Evolutionary conservation across 2,329 filamentous ascomycete species (phyloP).

Genomic region (Penicillium thymicola): DNA sequence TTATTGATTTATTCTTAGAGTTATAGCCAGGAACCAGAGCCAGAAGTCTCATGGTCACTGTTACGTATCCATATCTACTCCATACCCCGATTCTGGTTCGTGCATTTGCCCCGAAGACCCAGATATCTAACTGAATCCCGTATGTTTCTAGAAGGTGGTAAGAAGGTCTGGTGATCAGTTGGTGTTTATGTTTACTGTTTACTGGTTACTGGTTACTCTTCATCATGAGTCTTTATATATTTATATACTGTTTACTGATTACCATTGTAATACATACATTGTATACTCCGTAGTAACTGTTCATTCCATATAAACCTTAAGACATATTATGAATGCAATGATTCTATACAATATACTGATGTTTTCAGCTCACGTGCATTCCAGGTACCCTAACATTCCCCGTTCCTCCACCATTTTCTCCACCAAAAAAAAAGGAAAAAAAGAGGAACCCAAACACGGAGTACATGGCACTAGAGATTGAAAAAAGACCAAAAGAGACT

Average conservation of each 20-base stretch:
- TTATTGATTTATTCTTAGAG: conserved; percentile 6
- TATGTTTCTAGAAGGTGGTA: conserved; percentile 26
- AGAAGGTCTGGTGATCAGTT: conserved; percentile 15
- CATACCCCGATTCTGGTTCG: conserved; percentile 14
- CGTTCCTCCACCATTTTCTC: conserved; percentile 27
- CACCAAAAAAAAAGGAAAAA: conserved; percentile 6
- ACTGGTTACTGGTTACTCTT: background rate
- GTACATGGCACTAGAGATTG: conserved; percentile 13
- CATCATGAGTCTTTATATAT: conserved; percentile 1
- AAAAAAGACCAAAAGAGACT: background rate
- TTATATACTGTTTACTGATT: background rate
- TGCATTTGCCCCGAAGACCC: conserved; percentile 6
- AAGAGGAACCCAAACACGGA: conserved; percentile 21
- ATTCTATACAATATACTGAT: background rate
- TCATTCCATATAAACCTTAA: background rate
- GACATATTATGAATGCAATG: background rate
- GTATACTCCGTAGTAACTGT: background rate
- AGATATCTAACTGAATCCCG: conserved; percentile 13
- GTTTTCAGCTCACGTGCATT: conserved; percentile 20
- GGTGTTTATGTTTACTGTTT: background rate
- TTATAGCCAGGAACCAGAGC: background rate
- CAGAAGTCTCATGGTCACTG: background rate
- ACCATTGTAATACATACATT: background rate
- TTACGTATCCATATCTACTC: background rate
- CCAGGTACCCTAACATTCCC: conserved; percentile 9